A percentile compares a stretch with the other conserved stretches of the same genome.
Conservation (phyloP, 1,284 basidiomycete genomes). For the Leccinum insolens region DNA sequence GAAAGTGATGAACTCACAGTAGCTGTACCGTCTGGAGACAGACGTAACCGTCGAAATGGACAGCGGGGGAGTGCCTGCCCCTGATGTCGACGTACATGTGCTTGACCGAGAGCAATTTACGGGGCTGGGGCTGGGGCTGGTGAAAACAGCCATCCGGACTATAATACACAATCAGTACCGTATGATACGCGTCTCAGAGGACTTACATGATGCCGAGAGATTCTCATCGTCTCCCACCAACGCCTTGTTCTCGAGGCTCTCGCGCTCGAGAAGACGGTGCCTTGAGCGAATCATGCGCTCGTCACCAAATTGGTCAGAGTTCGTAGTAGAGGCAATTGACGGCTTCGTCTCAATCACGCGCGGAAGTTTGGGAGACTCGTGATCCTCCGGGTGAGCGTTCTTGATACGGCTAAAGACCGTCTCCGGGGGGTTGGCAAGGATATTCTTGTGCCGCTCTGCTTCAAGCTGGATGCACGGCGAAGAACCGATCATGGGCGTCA, state of each 20-base stretch:
- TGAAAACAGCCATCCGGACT: slow-evolving; percentile 60
- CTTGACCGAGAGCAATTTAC: slow-evolving; percentile 64
- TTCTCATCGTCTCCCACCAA: slow-evolving; percentile 69
- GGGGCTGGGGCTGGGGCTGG: slow-evolving; percentile 46
- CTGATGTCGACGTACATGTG: slow-evolving; percentile 61
- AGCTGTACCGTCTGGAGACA: too few species aligned
- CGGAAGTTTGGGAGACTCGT: slow-evolving; percentile 41
- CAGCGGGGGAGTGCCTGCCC: slow-evolving; percentile 72
- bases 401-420: slow-evolving; percentile 33
- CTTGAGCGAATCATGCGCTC: slow-evolving; percentile 68
- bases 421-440: slow-evolving; percentile 38
- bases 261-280: slow-evolving; percentile 62
- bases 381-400: slow-evolving; percentile 30
- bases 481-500: slow-evolving; percentile 62
- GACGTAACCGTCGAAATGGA: slow-evolving; percentile 60
- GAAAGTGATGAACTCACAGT: too few species aligned
- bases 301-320: slow-evolving; percentile 61
- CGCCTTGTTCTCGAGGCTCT: slow-evolving; percentile 63
- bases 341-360: slow-evolving; percentile 55
- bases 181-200: not conserved
- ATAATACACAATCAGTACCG: slow-evolving; percentile 12
- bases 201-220: slow-evolving; percentile 54
- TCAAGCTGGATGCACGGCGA: slow-evolving; percentile 62
- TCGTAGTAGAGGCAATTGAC: slow-evolving; percentile 60
- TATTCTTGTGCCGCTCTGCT: slow-evolving; percentile 62